Evolutionary conservation across 192 early-diverging fungal genomes (phyloP).

Genomic region (Podila clonocystis): DNA sequence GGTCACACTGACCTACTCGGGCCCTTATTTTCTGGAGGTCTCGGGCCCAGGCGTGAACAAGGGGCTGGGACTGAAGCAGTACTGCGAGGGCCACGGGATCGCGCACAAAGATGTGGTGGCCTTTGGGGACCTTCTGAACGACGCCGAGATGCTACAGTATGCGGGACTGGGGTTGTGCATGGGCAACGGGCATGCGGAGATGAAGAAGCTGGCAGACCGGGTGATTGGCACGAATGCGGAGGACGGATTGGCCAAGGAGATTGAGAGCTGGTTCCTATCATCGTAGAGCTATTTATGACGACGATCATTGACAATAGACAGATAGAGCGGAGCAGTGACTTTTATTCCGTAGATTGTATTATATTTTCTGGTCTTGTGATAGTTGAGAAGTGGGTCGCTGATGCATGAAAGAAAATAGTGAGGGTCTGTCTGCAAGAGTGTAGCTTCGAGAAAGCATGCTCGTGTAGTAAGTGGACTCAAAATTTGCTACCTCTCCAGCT

Average conservation of each 20-base stretch:
- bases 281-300: no score
- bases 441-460: no score
- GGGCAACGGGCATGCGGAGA: constrained; percentile 49
- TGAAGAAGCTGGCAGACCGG: constrained; percentile 47
- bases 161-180: constrained; percentile 57
- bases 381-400: no score
- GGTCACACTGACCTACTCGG: constrained; percentile 29
- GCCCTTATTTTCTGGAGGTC: constrained; percentile 56
- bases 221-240: constrained; percentile 50
- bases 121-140: constrained; percentile 63
- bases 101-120: constrained; percentile 45
- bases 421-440: no score
- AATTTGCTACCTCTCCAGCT: no score
- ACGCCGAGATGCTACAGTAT: constrained; percentile 57
- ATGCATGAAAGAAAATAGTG: no score
- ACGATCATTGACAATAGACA: no score
- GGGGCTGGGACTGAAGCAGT: constrained; percentile 44
- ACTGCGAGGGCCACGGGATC: constrained; percentile 40
- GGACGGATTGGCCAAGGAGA: constrained; percentile 51
- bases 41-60: constrained; percentile 60
- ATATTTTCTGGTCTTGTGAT: no score
- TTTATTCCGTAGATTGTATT: no score
- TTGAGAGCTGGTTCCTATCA: constrained; percentile 27
- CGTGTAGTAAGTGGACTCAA: no score
- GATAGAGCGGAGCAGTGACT: no score